These are phyloP conservation scores for Lipomyces chichibuensis DNA, from an alignment of 805 yeast species.

Conservation along the genomic window DNA sequence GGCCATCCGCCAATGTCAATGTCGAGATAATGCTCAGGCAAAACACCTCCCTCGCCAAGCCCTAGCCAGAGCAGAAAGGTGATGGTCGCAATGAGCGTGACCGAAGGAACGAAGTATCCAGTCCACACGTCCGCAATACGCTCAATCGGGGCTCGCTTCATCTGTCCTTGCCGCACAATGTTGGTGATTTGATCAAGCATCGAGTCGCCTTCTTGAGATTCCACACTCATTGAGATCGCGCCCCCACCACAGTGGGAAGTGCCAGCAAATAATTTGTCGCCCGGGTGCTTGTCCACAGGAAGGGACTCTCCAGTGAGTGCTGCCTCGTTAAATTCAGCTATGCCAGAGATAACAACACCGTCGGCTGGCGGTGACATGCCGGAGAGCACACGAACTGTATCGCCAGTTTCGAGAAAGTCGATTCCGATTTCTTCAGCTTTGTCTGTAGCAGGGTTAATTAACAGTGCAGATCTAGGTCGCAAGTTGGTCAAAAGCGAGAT, in stretches of 20 bases:
- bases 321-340: conserved; percentile 83
- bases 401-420: conserved; percentile 79
- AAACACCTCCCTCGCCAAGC: conserved; percentile 56
- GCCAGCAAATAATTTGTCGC: conserved; percentile 74
- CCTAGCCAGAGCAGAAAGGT: conserved; percentile 74
- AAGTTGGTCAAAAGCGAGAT: conserved; percentile 57
- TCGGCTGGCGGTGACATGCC: conserved; percentile 71
- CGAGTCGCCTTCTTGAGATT: conserved; percentile 64
- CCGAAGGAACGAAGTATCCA: conserved; percentile 72
- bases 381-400: conserved; percentile 55
- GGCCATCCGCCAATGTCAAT: conserved; percentile 74
- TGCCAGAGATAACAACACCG: conserved; percentile 68
- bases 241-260: conserved; percentile 65
- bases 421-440: conserved; percentile 36
- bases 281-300: conserved; percentile 59
- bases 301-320: conserved; percentile 83
- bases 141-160: conserved; percentile 73
- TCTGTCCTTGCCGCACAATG: conserved; percentile 73
- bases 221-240: conserved; percentile 57
- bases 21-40: conserved; percentile 62
- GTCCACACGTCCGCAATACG: conserved; percentile 69
- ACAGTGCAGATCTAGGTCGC: conserved; percentile 55
- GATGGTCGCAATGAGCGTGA: conserved; percentile 58
- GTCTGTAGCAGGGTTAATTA: conserved; percentile 44
- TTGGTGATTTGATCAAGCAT: conserved; percentile 69